A percentile compares a stretch with the other conserved stretches of the same genome.
Conservation (phyloP, 2,329 filamentous ascomycete species). For the Orbilia quercus region DNA sequence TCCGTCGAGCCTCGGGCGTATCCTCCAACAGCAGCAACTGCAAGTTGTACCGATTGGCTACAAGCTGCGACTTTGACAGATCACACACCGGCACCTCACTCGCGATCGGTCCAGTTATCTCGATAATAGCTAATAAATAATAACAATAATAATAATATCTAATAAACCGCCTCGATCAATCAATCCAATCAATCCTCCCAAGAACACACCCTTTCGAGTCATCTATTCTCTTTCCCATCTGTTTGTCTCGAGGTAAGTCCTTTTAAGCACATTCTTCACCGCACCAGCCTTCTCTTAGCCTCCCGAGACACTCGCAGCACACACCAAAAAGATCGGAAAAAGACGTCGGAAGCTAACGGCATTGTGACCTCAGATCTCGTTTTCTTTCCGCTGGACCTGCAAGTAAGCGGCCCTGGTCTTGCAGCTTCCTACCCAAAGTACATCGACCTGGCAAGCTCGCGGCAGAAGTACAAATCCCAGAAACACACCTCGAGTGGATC, state of each 20-base stretch:
- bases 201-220: not conserved
- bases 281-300: not conserved
- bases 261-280: slow-evolving; percentile 34
- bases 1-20: slow-evolving; percentile 29
- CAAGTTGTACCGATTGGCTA: slow-evolving; percentile 45
- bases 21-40: not conserved
- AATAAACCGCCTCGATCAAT: not conserved
- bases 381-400: slow-evolving; percentile 16
- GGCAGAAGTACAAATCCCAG: slow-evolving; percentile 35
- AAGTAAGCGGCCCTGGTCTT: slow-evolving; percentile 40
- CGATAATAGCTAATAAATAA: slow-evolving; percentile 35
- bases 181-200: too few relatives aligned
- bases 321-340: not conserved
- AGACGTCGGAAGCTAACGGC: slow-evolving; percentile 44
- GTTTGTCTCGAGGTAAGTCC: slow-evolving; percentile 15
- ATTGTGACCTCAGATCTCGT: slow-evolving; percentile 36
- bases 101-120: not conserved
- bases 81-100: slow-evolving; percentile 15
- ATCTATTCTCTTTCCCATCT: not conserved
- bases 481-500: slow-evolving; percentile 37
- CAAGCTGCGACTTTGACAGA: slow-evolving; percentile 47
- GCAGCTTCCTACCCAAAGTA: slow-evolving; percentile 36
- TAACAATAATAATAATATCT: slow-evolving; percentile 1
- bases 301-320: not conserved
- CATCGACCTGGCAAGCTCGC: slow-evolving; percentile 29